These are phyloP conservation scores for Paulownia fortunei DNA, from an alignment of 257 asterid genomes.

Conservation along the genomic window DNA sequence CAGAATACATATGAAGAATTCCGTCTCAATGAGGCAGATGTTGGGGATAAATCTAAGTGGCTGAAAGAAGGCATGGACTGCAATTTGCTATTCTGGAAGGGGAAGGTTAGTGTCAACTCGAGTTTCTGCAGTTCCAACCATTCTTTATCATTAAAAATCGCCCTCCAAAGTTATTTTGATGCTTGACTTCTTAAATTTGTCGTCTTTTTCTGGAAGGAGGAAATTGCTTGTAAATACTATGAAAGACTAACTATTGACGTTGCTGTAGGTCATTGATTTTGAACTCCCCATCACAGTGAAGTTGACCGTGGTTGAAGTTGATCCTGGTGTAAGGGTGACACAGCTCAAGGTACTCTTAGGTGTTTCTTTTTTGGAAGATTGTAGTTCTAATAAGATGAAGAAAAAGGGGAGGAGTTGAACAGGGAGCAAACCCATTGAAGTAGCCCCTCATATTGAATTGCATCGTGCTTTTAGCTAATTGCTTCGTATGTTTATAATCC, in stretches of 20 bases:
- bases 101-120: conserved; percentile 56
- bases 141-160: background rate
- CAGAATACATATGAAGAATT: conserved; percentile 86
- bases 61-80: conserved; percentile 99
- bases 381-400: background rate
- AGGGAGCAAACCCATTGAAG: background rate
- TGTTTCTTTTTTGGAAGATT: background rate
- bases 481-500: conserved; percentile 2
- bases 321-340: conserved; percentile 98
- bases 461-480: background rate
- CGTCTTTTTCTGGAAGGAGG: background rate
- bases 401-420: background rate
- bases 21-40: conserved; percentile 85
- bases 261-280: conserved; percentile 83
- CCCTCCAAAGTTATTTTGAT: background rate
- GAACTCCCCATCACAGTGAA: conserved; percentile 93
- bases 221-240: conserved; percentile 6
- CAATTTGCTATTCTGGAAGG: conserved; percentile 90
- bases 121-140: conserved; percentile 1
- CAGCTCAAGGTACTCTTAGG: conserved; percentile 83
- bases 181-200: conserved; percentile 1
- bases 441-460: background rate
- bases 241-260: conserved; percentile 29
- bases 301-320: conserved; percentile 83
- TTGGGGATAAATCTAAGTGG: conserved; percentile 92